Base-by-base conservation (phyloP, 1,139 yeast genomes). In the Casaregolazyma lundiana region DNA sequence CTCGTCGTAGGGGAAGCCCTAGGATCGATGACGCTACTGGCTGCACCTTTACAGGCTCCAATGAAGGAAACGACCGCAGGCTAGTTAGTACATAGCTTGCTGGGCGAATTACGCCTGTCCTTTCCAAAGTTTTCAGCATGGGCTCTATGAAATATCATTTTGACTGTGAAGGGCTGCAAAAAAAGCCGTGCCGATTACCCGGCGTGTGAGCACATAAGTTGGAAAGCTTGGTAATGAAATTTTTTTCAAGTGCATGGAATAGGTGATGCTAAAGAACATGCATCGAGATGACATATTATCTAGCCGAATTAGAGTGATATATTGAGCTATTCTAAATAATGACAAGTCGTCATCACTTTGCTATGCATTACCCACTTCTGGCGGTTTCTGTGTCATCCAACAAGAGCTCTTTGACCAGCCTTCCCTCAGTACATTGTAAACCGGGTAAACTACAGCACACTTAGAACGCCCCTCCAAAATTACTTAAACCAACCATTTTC, bases 41-140 rank as follows among this genome's bases (percentile, higher is more conserved):
- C 49, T 85, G 76, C 56, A 85, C 77, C 22, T 79, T 66, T 44
- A 76, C 75, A 34, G 98, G 98, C 65, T 88, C 96, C 49, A 92
- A 73, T 6, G 95, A 83, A 35, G 98, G 98, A 65, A 92, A 92
- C 16, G 81, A 66, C 52, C 97, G 79, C 46, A 88, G 68, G 4
- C 95, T 77, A n/a, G 95, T 81, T 53, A 90, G 71, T 0, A 92
- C 88, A 59, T 80, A 87, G 55, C 76, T 72, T 24, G 96, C 87
- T 15, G 95, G 92, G 35, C 60, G 53, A 18, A 42, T 22, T 6
- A 42, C 45, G 22, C 45, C 45, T 16, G 36, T 26, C 13, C 22
- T 35, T 35, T 42, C 45, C 36, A 42, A 21, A 16, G 38, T 18
- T 20, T 24, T 26, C 29, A 42, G 41, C 43, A 40, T 40, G 18